Evolutionary conservation across 2,329 filamentous ascomycete species (phyloP).

Genomic region (Apiospora hydei): DNA sequence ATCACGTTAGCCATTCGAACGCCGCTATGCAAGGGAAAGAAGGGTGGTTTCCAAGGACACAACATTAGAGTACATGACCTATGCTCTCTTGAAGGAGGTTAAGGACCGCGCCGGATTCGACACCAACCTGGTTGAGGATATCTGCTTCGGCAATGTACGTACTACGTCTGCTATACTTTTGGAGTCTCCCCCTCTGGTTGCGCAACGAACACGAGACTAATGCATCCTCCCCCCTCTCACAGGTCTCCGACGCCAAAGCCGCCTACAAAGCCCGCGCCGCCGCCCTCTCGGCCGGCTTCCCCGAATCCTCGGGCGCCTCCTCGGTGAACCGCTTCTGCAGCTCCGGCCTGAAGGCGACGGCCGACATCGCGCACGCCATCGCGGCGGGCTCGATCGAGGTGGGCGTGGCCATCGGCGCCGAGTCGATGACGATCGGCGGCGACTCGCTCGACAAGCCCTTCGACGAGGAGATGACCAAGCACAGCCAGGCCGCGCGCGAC

Average conservation of each 20-base stretch:
- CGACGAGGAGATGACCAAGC: conserved; percentile 74
- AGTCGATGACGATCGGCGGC: conserved; percentile 82
- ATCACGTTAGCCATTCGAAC: conserved; percentile 93
- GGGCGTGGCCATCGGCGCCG: conserved; percentile 86
- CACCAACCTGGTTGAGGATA: conserved; percentile 83
- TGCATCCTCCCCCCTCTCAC: neutral
- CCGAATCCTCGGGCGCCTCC: conserved; percentile 83
- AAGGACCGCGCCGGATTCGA: conserved; percentile 77
- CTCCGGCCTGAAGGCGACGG: conserved; percentile 92
- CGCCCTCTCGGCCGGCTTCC: conserved; percentile 88
- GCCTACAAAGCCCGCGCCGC: conserved; percentile 92
- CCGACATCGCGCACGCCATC: conserved; percentile 94
- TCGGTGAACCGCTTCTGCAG: conserved; percentile 97
- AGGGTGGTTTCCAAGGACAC: conserved; percentile 97
- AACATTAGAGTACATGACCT: conserved; percentile 83
- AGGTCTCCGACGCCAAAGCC: conserved; percentile 85
- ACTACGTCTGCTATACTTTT: conserved; percentile 27
- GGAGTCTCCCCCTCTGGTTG: conserved; percentile 5
- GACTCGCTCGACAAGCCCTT: conserved; percentile 77
- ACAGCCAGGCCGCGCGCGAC: conserved; percentile 80
- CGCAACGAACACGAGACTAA: neutral
- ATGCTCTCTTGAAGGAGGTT: conserved; percentile 81
- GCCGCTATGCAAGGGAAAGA: conserved; percentile 84
- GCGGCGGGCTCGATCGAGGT: conserved; percentile 80
- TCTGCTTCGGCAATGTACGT: conserved; percentile 88